These are phyloP conservation scores for Drechslerella coelobrocha DNA, from an alignment of 2,329 filamentous ascomycete genomes.

Conservation along the genomic window DNA sequence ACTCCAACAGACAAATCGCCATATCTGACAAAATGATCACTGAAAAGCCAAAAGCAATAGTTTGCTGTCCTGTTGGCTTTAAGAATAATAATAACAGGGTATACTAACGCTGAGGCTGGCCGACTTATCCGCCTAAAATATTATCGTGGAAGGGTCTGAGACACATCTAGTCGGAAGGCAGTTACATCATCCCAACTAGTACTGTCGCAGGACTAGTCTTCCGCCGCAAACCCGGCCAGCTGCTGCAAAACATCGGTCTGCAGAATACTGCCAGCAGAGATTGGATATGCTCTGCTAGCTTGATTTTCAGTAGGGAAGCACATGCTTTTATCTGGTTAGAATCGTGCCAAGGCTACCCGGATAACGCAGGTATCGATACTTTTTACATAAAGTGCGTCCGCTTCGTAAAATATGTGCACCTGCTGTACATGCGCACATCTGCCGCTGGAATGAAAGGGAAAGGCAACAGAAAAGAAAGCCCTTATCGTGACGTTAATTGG, in stretches of 20 bases:
- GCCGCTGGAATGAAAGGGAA: slow-evolving; percentile 19
- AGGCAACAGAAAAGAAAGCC: slow-evolving; percentile 13
- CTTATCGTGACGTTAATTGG: slow-evolving; percentile 29
- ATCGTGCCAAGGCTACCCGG: slow-evolving; percentile 13
- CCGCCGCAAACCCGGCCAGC: slow-evolving; percentile 18
- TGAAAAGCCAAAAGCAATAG: too few species aligned
- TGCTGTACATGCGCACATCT: slow-evolving; percentile 32
- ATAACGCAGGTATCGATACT: slow-evolving; percentile 41
- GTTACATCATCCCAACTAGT: slow-evolving; percentile 47
- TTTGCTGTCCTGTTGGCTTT: too few species aligned
- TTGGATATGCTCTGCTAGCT: slow-evolving; percentile 21
- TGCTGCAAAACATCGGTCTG: slow-evolving; percentile 47
- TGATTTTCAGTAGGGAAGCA: not conserved
- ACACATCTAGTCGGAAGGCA: slow-evolving; percentile 49
- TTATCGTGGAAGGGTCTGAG: slow-evolving; percentile 40
- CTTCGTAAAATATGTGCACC: not conserved
- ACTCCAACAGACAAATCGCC: too few species aligned
- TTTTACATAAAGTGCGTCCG: slow-evolving; percentile 14
- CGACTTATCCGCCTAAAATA: not conserved
- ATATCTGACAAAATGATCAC: too few species aligned
- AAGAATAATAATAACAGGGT: too few species aligned
- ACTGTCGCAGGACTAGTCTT: slow-evolving; percentile 20
- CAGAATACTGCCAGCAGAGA: slow-evolving; percentile 35
- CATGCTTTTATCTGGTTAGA: slow-evolving; percentile 33
- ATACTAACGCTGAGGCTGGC: too few species aligned